These are phyloP conservation scores for Alnus rubra DNA, from an alignment of 306 rosid genomes.

Conservation along the genomic window DNA sequence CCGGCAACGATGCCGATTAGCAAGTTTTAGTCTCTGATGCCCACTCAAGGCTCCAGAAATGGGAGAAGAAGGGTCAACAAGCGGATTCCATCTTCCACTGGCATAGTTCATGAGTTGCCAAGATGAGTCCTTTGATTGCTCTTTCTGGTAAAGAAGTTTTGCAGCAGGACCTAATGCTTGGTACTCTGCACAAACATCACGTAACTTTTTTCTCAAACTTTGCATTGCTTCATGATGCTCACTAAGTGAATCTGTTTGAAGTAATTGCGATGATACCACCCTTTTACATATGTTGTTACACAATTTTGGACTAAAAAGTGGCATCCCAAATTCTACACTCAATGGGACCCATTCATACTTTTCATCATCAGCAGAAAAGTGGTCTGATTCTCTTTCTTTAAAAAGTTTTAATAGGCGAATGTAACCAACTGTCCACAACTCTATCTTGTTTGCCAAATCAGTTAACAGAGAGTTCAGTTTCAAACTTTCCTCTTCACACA, in stretches of 20 bases:
- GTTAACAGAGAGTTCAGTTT: conserved; percentile 61
- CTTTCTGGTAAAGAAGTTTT: conserved; percentile 84
- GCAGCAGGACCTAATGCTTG: conserved; percentile 85
- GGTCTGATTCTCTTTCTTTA: conserved; percentile 50
- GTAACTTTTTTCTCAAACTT: conserved; percentile 72
- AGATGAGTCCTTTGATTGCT: conserved; percentile 65
- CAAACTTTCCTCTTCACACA: conserved; percentile 57
- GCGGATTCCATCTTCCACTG: conserved; percentile 91
- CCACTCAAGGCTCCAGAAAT: conserved; percentile 65
- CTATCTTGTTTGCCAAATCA: conserved; percentile 61
- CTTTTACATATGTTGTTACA: conserved; percentile 76
- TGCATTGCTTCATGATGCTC: conserved; percentile 90
- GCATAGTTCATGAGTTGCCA: conserved; percentile 64
- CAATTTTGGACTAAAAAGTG: conserved; percentile 81
- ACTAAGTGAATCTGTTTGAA: conserved; percentile 65
- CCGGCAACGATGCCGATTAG: conserved; percentile 61
- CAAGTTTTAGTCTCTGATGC: conserved; percentile 74
- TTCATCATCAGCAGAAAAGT: conserved; percentile 48
- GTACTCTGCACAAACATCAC: conserved; percentile 77
- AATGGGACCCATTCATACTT: conserved; percentile 92
- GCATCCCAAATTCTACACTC: conserved; percentile 91
- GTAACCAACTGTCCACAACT: conserved; percentile 86
- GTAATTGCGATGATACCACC: conserved; percentile 76
- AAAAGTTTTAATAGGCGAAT: conserved; percentile 74
- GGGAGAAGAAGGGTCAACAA: conserved; percentile 82